A percentile compares a stretch with the other conserved stretches of the same genome.
These are phyloP conservation scores for Cercophora sp. DNA, from an alignment of 495 filamentous ascomycete species.

Conservation along the genomic window DNA sequence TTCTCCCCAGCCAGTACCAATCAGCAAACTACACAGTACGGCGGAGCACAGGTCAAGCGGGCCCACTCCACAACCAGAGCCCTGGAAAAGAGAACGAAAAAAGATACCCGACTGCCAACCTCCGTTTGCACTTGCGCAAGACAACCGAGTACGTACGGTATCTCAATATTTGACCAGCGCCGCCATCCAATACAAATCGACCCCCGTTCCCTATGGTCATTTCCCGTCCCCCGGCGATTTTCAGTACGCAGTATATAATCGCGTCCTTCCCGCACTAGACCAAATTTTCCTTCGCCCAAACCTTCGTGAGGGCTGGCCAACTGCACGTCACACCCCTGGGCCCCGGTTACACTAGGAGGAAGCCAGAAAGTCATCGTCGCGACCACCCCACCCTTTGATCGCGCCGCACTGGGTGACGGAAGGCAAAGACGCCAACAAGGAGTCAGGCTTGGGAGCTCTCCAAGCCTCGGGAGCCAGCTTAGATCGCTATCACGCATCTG, in stretches of 20 bases:
- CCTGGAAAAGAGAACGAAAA: too few relatives aligned
- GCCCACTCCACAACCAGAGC: too few relatives aligned
- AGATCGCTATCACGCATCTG: slow-evolving; percentile 6
- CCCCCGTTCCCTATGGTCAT: not conserved
- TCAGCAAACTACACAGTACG: too few relatives aligned
- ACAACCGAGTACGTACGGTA: too few relatives aligned
- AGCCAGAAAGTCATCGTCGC: too few relatives aligned
- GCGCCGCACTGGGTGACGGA: slow-evolving; percentile 5
- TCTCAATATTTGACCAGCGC: too few relatives aligned
- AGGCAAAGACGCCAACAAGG: too few relatives aligned
- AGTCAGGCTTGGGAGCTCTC: too few relatives aligned
- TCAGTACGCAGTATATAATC: slow-evolving; percentile 35
- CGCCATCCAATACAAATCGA: not conserved
- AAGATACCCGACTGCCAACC: too few relatives aligned
- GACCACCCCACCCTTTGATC: not conserved
- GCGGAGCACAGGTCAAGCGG: too few relatives aligned
- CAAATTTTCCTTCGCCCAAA: slow-evolving; percentile 29
- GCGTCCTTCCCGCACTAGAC: slow-evolving; percentile 28
- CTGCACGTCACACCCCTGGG: slow-evolving; percentile 23
- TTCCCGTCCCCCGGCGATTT: slow-evolving; percentile 1
- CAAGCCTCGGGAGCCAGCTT: not conserved
- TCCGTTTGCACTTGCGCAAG: too few relatives aligned
- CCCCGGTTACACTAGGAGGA: slow-evolving; percentile 28
- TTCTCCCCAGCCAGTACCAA: too few relatives aligned
- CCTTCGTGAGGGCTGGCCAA: slow-evolving; percentile 18